These are phyloP conservation scores for Sutorius australiensis DNA, from an alignment of 768 basidiomycete species.

Conservation along the genomic window DNA sequence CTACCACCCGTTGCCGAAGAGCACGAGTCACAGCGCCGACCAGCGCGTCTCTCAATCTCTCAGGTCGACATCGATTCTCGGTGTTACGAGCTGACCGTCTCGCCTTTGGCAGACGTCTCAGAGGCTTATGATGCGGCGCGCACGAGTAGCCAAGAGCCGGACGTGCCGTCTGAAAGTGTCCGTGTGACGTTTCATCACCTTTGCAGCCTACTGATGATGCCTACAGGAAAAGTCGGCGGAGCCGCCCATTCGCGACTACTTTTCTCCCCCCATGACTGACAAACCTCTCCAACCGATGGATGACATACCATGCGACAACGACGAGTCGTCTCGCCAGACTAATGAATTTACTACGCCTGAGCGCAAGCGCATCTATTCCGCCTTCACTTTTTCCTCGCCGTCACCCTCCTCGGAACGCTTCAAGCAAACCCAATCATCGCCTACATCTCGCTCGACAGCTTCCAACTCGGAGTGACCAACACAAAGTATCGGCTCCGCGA, in stretches of 20 bases:
- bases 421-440: conserved; percentile 39
- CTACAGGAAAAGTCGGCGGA: conserved; percentile 51
- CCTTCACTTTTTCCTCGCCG: conserved; percentile 78
- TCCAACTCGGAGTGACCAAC: conserved; percentile 20
- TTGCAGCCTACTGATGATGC: not conserved
- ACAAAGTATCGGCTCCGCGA: not conserved
- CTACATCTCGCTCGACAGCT: conserved; percentile 20
- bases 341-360: conserved; percentile 72
- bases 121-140: conserved; percentile 56
- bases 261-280: conserved; percentile 24
- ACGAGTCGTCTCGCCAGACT: conserved; percentile 62
- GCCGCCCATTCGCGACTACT: conserved; percentile 56
- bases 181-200: conserved; percentile 17
- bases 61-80: conserved; percentile 65
- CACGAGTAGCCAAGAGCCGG: conserved; percentile 37
- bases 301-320: conserved; percentile 27
- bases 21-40: conserved; percentile 32
- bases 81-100: conserved; percentile 77
- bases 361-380: conserved; percentile 64
- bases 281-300: conserved; percentile 30
- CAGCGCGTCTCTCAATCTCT: conserved; percentile 28
- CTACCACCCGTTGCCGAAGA: conserved; percentile 61
- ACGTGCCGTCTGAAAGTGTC: conserved; percentile 48
- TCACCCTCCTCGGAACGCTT: conserved; percentile 57
- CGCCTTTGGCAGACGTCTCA: conserved; percentile 73